Base-by-base conservation (phyloP, 352 stramenopile species). In the Thalassiosira pacifica region DNA sequence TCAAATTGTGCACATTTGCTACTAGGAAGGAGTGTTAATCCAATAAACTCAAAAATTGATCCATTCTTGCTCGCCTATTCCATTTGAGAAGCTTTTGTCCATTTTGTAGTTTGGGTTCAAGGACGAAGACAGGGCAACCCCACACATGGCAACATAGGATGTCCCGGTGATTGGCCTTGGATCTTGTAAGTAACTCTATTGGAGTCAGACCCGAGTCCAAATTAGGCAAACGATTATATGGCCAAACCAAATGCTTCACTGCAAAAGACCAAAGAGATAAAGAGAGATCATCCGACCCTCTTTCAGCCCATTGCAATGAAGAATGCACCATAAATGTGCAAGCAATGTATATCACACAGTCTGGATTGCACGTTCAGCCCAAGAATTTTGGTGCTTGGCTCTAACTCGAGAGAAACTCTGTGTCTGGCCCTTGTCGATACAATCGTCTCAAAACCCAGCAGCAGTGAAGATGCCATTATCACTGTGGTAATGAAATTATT, bases 311-410 rank as follows among this genome's bases (percentile, higher is more conserved):
- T 34, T 65, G 57, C 11, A 65, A 31, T 32, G 57, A 65, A 2
- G 57, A 32, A 31, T 65, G 57, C 5, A 65, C 22, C 57, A 65
- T 65, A 31, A 65, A 65, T 19, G 13, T 65, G 32, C 13, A 3
- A 48, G 6, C 37, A 6, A 48, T 48, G 37, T 48, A 48, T 13
- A 48, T 48, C 6, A 6, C 13, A 13, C 6, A 13, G 6, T 48
- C 13, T 48, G 13, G 37, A 48, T n/a, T n/a, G 37, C 37, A 48
- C 13, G 37, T 48, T 48, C 37, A 13, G 37, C 37, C 13, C 6
- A 13, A 13, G 37, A 13, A 48, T 48, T 48, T 48, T 48, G 37
- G 13, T 48, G 37, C 37, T 48, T n/a, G n/a, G n/a, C n/a, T n/a
- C n/a, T n/a, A n/a, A n/a, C n/a, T n/a, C n/a, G n/a, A n/a, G n/a